Evolutionary conservation across 2,329 filamentous ascomycete species (phyloP), one percentile per base, ranked within the genome.

Genomic region (Septoria petroselini): DNA sequence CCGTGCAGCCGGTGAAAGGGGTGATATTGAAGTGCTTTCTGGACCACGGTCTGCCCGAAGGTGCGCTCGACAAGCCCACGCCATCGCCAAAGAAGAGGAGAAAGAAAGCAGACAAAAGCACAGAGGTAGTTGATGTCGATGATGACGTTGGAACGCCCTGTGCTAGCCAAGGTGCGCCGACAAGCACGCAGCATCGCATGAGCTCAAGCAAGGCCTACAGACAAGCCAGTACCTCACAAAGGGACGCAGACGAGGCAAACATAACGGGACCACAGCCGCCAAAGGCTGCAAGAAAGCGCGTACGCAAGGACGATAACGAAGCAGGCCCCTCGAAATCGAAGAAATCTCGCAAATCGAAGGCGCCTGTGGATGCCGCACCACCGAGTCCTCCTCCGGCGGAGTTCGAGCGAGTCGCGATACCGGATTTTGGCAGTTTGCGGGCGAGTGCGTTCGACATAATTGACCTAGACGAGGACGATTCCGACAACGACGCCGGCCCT

Each of bases 101-200:
- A 5, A 27, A 9, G 23, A 27, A 27, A 27, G 23, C 23, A 5
- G 23, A 27, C 23, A 9, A 27, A 42, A 30, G 43, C 7, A 42
- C 30, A 17, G 15, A 17, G 25, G 27, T 11, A 15, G 21, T 12
- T 17, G 29, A 19, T 75, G 30, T 80, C 62, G 50, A 78, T 71
- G 12, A 83, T 70, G 54, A 72, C 74, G 3, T 78, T 64, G 12
- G 8, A 17, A 27, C 14, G 8, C 42, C 33, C 7, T 23, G 27
- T 44, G 29, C 17, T 17, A 44, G 29, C 30, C 41, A 33, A 11
- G 23, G 12, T 35, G 41, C 21, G 3, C 21, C 21, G 15, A 19
- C 37, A n/a, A 21, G 29, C 30, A 25, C 18, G 12, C 12, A n/a
- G 19, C 41, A 8, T 17, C 34, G 7, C 5, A 19, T 42, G 11